Percentiles rank a stretch among this genome's conserved stretches.
phyloP scores from a whole-genome alignment of 164 flowering plant genomes.

The Brasenia schreberi region DNA sequence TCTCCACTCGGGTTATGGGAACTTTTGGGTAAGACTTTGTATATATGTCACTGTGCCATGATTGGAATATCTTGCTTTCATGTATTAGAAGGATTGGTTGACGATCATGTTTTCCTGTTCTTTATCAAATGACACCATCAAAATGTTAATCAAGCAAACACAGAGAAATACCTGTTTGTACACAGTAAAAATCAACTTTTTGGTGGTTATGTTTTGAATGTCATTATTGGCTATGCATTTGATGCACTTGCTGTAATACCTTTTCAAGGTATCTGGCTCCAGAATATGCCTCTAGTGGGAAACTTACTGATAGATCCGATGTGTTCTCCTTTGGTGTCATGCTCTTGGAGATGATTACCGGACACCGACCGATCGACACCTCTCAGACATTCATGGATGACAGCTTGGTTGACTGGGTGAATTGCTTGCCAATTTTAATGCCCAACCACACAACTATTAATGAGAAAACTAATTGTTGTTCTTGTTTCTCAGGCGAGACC shows the following conservation, averaged over 20 bases:
- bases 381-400: slow-evolving; percentile 45
- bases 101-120: too few species aligned
- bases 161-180: too few species aligned
- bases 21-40: slow-evolving; percentile 61
- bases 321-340: slow-evolving; percentile 88
- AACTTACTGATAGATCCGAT: slow-evolving; percentile 83
- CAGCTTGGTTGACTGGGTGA: slow-evolving; percentile 92
- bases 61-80: too few species aligned
- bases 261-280: slow-evolving; percentile 68
- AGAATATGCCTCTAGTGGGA: slow-evolving; percentile 89
- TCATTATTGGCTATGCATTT: background rate
- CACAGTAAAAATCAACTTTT: background rate
- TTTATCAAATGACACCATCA: too few species aligned
- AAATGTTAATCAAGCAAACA: too few species aligned
- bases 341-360: slow-evolving; percentile 89
- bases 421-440: slow-evolving; percentile 8
- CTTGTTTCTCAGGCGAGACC: slow-evolving; percentile 69
- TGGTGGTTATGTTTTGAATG: background rate
- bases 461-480: background rate
- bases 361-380: slow-evolving; percentile 66
- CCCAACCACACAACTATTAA: background rate
- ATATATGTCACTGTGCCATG: too few species aligned
- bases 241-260: background rate
- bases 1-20: slow-evolving; percentile 97
- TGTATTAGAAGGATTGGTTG: too few species aligned